Percentiles rank a stretch among this genome's conserved stretches.
Evolutionary conservation across 2,329 filamentous ascomycete species (phyloP).

Genomic region (Rhinocladiella similis): DNA sequence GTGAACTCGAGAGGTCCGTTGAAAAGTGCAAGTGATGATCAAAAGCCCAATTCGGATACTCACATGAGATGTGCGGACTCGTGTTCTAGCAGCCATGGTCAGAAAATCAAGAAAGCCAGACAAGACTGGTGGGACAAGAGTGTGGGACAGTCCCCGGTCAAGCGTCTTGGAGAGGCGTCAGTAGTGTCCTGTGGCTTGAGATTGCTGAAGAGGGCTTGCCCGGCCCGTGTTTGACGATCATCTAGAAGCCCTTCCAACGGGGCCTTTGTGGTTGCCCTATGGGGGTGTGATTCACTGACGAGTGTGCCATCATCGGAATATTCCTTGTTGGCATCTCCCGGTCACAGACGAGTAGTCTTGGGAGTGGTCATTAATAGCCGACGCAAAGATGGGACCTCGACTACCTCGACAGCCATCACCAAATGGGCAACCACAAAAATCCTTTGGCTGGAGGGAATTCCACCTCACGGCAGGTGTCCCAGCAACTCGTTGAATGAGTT

Average conservation of each 20-base stretch:
- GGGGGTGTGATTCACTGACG: no score
- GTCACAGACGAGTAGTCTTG: no score
- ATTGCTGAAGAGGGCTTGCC: not conserved
- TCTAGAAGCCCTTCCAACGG: not conserved
- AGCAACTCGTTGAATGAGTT: no score
- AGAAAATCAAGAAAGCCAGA: not conserved
- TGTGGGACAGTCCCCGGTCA: not conserved
- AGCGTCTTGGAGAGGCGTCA: not conserved
- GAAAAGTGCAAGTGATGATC: not conserved
- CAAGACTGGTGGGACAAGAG: not conserved
- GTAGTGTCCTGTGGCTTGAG: not conserved
- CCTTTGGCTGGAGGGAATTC: no score
- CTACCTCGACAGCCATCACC: no score
- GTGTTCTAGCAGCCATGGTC: not conserved
- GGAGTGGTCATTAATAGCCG: no score
- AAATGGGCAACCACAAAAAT: no score
- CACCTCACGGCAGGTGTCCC: no score
- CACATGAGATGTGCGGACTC: not conserved
- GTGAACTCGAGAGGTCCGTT: not conserved
- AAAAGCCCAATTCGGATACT: not conserved
- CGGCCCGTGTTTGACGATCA: not conserved
- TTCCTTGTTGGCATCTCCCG: no score
- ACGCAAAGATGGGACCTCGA: no score
- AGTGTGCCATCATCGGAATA: no score
- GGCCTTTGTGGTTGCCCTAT: no score